Evolutionary conservation across 306 rosid genomes (phyloP), one percentile per base, ranked within the genome.

Genomic region (Ammopiptanthus mongolicus): DNA sequence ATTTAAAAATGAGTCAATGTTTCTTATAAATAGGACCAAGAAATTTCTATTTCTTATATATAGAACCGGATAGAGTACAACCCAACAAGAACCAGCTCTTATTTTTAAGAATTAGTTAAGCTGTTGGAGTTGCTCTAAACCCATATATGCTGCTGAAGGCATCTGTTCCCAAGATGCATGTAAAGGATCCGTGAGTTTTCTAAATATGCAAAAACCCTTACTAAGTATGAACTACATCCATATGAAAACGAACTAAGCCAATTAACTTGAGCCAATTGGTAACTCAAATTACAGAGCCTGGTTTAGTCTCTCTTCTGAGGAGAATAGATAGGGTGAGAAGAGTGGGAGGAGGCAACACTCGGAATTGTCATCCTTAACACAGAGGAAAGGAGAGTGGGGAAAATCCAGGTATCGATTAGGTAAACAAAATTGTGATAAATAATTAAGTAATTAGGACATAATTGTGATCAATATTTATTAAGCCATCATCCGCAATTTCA

Each of bases 111-210:
- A n/a, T n/a, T n/a, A n/a, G n/a, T n/a, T n/a, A n/a, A n/a, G n/a
- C n/a, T n/a, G n/a, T n/a, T n/a, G n/a, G n/a, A n/a, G n/a, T n/a
- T n/a, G n/a, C n/a, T n/a, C n/a, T n/a, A n/a, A 64, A 33, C 55
- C 33, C 18, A 3, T 23, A 58, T 36, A 71, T 47, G 36, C 18
- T 15, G 28, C 71, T 17, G 47, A 60, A 78, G n/a, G 53, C 37
- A 18, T 65, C 73, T n/a, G 42, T 39, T 78, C 80, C 83, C 69
- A 66, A 73, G 44, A 36, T 52, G 70, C 44, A 57, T 11, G 44
- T 44, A 46, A 69, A 46, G 74, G 46, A 74, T 18, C 75, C 17
- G 14, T 69, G 81, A 70, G 57, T 5, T 55, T 42, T 34, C 31
- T 51, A 19, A 65, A 62, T 62, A 41, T 52, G 64, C 42, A 41